These are phyloP conservation scores for Thinopyrum elongatum DNA, from an alignment of 176 grass and related monocot species.

Conservation along the genomic window DNA sequence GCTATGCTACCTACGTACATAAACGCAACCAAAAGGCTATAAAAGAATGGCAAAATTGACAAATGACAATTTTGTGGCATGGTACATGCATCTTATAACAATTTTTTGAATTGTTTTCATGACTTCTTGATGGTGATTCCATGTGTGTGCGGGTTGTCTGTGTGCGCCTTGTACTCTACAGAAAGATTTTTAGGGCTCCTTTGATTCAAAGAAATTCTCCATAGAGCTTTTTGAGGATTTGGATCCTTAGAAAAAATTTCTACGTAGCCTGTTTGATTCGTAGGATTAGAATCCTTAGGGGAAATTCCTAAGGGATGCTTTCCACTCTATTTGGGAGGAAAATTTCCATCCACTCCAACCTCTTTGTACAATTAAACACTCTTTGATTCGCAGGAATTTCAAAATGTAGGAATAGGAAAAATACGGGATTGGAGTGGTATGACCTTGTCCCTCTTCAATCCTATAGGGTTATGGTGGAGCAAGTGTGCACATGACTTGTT, in stretches of 20 bases:
- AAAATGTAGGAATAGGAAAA: too few relatives aligned
- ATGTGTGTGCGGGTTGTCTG: neutral
- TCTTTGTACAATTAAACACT: too few relatives aligned
- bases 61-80: neutral
- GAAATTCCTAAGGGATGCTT: too few relatives aligned
- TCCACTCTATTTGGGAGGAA: too few relatives aligned
- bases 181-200: neutral
- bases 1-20: neutral
- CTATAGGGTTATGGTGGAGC: neutral
- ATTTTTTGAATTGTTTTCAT: neutral
- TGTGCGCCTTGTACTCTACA: neutral
- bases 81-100: constrained; percentile 9
- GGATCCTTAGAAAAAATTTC: too few relatives aligned
- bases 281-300: too few relatives aligned
- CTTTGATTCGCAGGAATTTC: too few relatives aligned
- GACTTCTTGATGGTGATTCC: neutral
- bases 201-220: too few relatives aligned
- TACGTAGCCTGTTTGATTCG: too few relatives aligned
- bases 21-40: neutral
- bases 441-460: neutral
- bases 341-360: too few relatives aligned
- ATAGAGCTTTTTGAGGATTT: too few relatives aligned
- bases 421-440: too few relatives aligned
- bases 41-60: neutral
- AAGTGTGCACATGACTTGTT: constrained; percentile 10